Evolutionary conservation across 1,284 basidiomycete genomes (phyloP).

Genomic region (Athelia sp.): DNA sequence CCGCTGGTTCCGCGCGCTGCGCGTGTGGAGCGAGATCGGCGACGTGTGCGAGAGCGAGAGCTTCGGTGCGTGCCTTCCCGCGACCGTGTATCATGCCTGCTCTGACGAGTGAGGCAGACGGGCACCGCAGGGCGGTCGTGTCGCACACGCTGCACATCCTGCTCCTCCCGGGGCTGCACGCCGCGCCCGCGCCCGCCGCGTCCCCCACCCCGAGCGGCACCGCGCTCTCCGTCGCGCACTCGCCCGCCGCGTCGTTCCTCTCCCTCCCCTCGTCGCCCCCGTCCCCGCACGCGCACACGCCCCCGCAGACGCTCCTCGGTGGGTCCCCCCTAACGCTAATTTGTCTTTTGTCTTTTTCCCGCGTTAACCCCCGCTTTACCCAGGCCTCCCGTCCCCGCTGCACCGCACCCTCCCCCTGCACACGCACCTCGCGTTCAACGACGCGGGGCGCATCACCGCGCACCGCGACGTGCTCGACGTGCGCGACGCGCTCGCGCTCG

Average conservation of each 20-base stretch:
- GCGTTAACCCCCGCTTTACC: no score
- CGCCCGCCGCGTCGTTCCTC: not conserved
- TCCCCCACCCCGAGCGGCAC: conserved; percentile 14
- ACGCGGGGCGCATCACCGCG: conserved; percentile 65
- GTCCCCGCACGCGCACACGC: conserved; percentile 36
- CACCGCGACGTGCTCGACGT: conserved; percentile 76
- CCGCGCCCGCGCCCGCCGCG: conserved; percentile 20
- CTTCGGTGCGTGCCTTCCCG: conserved; percentile 45
- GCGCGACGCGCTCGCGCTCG: conserved; percentile 59
- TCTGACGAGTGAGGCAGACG: conserved; percentile 40
- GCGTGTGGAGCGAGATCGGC: conserved; percentile 67
- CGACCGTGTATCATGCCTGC: not conserved
- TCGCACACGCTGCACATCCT: conserved; percentile 63
- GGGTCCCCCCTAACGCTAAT: no score
- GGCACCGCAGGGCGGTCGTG: conserved; percentile 62
- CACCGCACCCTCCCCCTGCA: conserved; percentile 64
- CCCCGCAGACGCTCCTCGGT: conserved; percentile 50
- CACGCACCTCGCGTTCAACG: conserved; percentile 69
- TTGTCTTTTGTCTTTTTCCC: no score
- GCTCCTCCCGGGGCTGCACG: conserved; percentile 48
- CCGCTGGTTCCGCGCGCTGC: conserved; percentile 52
- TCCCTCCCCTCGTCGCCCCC: conserved; percentile 17
- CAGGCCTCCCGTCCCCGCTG: conserved; percentile 63
- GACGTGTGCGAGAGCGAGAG: conserved; percentile 71
- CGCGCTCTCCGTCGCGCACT: conserved; percentile 13